Evolutionary conservation across 495 filamentous ascomycete species (phyloP), one percentile per base, ranked within the genome.

Genomic region (Podospora fimiseda): DNA sequence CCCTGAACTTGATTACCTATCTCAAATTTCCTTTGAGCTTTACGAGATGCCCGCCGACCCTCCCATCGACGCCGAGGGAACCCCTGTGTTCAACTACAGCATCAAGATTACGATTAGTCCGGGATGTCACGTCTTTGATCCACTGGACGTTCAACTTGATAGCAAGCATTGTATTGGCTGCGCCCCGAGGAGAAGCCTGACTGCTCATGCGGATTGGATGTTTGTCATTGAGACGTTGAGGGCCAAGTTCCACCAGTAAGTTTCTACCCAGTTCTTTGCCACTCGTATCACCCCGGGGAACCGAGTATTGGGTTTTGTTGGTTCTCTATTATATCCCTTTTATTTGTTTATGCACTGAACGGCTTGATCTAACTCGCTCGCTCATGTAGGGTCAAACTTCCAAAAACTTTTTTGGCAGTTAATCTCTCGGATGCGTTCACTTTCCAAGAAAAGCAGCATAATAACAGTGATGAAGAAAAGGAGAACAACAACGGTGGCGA

Each of bases 1-100:
- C 57, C 93, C 93, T 0, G 93, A 98, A 65, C 80, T 98, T 43
- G 93, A 98, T 65, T 98, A 97, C 68, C 80, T 98, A n/a, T 90
- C 86, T 22, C 90, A 95, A 64, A 96, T 98, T 60, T 92, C 87
- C 65, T 98, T 98, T 59, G 93, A 98, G 70, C 78, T 98, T 46
- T 97, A 97, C 70, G 93, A 98, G 68, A 88, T 88, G 45, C 87
- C 90, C 62, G 89, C 92, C 56, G 82, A 82, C 55, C 75, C 74
- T 37, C 60, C 73, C 9, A 54, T 65, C 11, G 70, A 75, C 50
- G 72, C 66, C 22, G 63, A 74, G 1, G 65, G 64, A 51, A 57
- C 37, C 44, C 73, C 74, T 40, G 79, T 79, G 4, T 95, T 90
- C 66, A 88, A 86, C 40, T 98, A 98, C 70, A 90, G 86, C 57